Conservation (phyloP, 306 rosid genomes). For the Argentina anserina region DNA sequence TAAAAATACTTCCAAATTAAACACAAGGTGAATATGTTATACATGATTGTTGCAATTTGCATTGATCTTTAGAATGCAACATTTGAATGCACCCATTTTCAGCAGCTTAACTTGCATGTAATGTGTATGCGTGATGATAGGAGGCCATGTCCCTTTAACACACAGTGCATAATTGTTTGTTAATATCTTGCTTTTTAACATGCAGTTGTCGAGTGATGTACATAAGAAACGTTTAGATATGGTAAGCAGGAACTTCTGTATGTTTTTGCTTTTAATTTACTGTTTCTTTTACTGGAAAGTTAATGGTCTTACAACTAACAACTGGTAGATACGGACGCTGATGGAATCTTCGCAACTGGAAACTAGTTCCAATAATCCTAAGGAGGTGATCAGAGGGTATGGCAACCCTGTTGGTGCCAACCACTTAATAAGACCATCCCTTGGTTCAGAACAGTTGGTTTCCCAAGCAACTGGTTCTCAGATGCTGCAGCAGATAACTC, state of each 20-base stretch:
- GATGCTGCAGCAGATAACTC: conserved; percentile 48
- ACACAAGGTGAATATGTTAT: neutral
- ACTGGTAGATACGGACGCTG: conserved; percentile 60
- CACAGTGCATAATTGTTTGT: neutral
- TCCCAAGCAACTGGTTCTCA: conserved; percentile 49
- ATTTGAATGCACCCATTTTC: neutral
- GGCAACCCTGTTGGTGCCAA: conserved; percentile 55
- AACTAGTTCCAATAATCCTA: conserved; percentile 44
- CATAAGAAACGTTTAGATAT: conserved; percentile 81
- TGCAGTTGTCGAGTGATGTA: conserved; percentile 64
- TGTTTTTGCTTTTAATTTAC: conserved; percentile 21
- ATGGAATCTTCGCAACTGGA: conserved; percentile 63
- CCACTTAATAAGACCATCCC: conserved; percentile 34
- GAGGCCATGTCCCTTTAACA: neutral
- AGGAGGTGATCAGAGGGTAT: conserved; percentile 66
- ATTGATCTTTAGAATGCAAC: neutral
- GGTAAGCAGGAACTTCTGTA: conserved; percentile 45
- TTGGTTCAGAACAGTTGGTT: conserved; percentile 48
- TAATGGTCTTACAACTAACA: conserved; percentile 15
- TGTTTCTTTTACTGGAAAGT: conserved; percentile 16
- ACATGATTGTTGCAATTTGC: neutral
- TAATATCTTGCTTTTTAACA: conserved; percentile 25
- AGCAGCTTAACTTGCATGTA: neutral
- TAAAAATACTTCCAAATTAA: neutral
- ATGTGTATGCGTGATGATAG: neutral